Base-by-base conservation (phyloP, 1,284 basidiomycete genomes). In the Thecaphora frezii region DNA sequence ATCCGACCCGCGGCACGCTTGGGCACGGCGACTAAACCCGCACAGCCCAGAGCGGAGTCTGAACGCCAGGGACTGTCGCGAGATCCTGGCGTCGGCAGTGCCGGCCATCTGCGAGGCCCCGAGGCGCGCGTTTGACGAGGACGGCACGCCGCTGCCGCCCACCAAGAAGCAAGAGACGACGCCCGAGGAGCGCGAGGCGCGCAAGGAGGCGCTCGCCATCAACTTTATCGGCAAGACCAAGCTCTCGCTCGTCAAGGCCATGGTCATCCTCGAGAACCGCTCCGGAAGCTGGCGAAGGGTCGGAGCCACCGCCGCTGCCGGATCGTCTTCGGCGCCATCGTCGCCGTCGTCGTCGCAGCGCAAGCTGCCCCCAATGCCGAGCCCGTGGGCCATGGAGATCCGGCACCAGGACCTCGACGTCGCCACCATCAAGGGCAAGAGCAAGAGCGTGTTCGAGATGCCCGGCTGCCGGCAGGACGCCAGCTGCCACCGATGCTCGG, bases 81-180 rank as follows among this genome's bases (percentile, higher is more conserved):
- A 63, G 22, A 46, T 48, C 1, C 45, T 67, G 39, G 52, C 56
- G 16, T 36, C 46, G 16, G 28, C 42, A 39, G 56, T 67, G 26
- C 69, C 66, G 10, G 19, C 58, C 9, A 43, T 69, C 24, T 69
- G 62, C 43, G 59, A 69, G 30, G 59, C 66, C 3, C 69, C 63
- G 19, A 42, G 48, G 19, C 55, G 50, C 36, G 41, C 55, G 44
- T 65, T 67, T 54, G 68, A 58, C 19, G 68, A 70, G 26, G 59
- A 70, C 28, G 68, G 68, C 1, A 47, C 51, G 46, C 59, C 68
- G 14, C 45, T 70, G 33, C 68, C 68, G 1, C 68, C 68, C 5
- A 66, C 60, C n/a, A 70, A 70, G 51, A 64, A 65, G 49, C 46
- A 70, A n/a, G 68, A 68, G 52, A 68, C 64, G 2, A 63, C 62